Evolutionary conservation across 225 moss, liverwort and hornwort genomes (phyloP).

Genomic region (Straminergon stramineum): DNA sequence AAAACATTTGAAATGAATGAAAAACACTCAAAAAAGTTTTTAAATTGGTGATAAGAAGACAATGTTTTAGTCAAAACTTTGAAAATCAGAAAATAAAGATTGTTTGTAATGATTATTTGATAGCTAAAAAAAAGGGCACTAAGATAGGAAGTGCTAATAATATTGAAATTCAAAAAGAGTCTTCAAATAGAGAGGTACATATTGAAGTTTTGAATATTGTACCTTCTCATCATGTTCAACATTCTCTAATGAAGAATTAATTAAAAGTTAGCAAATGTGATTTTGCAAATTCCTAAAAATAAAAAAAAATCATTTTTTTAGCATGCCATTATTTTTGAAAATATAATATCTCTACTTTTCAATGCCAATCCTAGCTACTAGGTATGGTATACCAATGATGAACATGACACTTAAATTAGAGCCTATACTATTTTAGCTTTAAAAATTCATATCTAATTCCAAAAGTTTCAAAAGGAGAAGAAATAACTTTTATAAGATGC

Average conservation of each 20-base stretch:
- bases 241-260: rapidly evolving
- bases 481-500: not conserved
- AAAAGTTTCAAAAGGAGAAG: not conserved
- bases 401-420: not conserved
- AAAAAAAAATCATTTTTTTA: not conserved
- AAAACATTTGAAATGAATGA: not conserved
- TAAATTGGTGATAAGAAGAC: not conserved
- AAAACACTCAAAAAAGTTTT: not conserved
- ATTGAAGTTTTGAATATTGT: not conserved
- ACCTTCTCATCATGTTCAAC: not conserved
- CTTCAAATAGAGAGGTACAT: rapidly evolving
- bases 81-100: not conserved
- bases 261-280: not conserved
- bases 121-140: not conserved
- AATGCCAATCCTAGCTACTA: rapidly evolving
- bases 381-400: not conserved
- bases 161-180: rapidly evolving
- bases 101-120: not conserved
- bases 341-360: not conserved
- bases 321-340: too few relatives aligned
- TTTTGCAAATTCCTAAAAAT: not conserved
- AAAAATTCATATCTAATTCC: not conserved
- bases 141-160: not conserved
- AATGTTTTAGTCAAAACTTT: not conserved
- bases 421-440: rapidly evolving